Evolutionary conservation across 1,284 basidiomycete species (phyloP), one percentile per base, ranked within the genome.

Genomic region (Melampsora americana): DNA sequence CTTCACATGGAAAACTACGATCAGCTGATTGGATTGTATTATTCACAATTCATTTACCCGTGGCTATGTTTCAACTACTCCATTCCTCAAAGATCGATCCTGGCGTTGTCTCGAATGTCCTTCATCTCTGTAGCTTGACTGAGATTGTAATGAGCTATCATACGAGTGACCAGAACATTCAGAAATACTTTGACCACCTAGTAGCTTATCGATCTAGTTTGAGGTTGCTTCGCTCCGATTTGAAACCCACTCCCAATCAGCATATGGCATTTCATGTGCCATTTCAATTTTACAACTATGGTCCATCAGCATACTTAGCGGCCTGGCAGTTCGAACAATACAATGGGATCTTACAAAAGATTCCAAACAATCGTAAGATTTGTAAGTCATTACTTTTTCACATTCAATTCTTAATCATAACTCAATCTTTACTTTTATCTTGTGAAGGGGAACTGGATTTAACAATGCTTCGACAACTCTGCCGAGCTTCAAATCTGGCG

Each of bases 191-290:
- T 7, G 35, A 39, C 28, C 68, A 69, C 32, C 20, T 69, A 23
- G 35, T 44, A 11, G 32, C 68, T n/a, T 69, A 69, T 60, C n/a
- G 68, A 18, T 66, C 30, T 23, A 35, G 30, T 68, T 48, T 26
- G 48, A 39, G n/a, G 48, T 66, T 20, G 26, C 30, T 39, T 35
- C 26, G 50, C 32, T 59, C 60, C 7, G 26, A 62, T 28, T 23
- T 71, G 5, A 64, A 50, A 20, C 69, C 69, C 30, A 71, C 69
- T 26, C 69, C 69, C 12, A 71, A 71, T 50, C 69, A 71, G 42
- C 69, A 71, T 60, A 64, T 71, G 59, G 69, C 69, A 35, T 71
- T 28, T 64, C 69, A 71, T 16, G 30, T 71, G 5, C 60, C 59
- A 64, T 42, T 62, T 20, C 39, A 64, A 64, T 5, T 64, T 28